phyloP scores from a whole-genome alignment of 192 early-diverging fungal genomes.

The Martensiomyces pterosporus region DNA sequence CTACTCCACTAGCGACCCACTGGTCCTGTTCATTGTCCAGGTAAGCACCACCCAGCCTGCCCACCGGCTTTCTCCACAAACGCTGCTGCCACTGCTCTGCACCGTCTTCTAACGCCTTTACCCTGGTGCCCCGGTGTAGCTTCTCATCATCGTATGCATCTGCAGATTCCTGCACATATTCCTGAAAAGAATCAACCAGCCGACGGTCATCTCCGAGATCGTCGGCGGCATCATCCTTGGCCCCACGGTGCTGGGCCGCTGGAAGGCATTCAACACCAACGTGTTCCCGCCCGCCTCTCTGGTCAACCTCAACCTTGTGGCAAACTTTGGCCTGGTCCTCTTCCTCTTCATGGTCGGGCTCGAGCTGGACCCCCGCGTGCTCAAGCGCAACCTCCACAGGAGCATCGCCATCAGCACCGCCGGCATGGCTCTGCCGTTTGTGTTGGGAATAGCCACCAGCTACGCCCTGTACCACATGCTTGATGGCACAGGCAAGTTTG shows the following conservation, averaged over 20 bases:
- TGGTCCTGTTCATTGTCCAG: conserved; percentile 80
- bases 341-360: conserved; percentile 87
- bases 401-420: conserved; percentile 65
- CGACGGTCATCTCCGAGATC: conserved; percentile 88
- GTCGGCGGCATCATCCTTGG: conserved; percentile 87
- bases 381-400: conserved; percentile 54
- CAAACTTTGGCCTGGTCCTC: conserved; percentile 85
- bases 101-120: too few species aligned
- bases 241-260: conserved; percentile 76
- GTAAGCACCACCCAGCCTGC: not conserved
- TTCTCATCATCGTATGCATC: conserved; percentile 65
- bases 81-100: too few species aligned
- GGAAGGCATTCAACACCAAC: conserved; percentile 58
- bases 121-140: too few species aligned
- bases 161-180: conserved; percentile 63
- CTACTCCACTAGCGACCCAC: conserved; percentile 51
- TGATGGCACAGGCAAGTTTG: conserved; percentile 50
- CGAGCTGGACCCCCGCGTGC: conserved; percentile 68
- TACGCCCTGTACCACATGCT: conserved; percentile 62
- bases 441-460: conserved; percentile 67
- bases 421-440: conserved; percentile 83
- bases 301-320: conserved; percentile 66
- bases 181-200: conserved; percentile 67
- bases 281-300: conserved; percentile 74
- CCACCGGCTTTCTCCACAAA: too few species aligned